Percentiles rank a stretch among this genome's conserved stretches.
These are phyloP conservation scores for Kurtzmaniella natalensis DNA, from an alignment of 1,139 yeast genomes.

Conservation along the genomic window DNA sequence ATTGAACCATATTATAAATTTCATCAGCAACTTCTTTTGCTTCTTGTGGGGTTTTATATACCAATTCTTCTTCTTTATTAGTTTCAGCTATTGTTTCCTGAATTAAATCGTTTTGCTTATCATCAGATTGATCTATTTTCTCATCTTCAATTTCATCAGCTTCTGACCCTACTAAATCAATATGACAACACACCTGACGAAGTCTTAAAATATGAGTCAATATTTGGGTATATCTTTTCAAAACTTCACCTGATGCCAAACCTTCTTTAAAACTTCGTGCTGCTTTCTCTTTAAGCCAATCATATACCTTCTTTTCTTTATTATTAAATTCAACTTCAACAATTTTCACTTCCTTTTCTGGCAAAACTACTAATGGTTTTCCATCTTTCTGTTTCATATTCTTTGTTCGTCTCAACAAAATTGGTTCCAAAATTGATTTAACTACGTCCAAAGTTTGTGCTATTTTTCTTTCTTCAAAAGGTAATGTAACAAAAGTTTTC, in stretches of 20 bases:
- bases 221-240: conserved; percentile 73
- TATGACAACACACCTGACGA: conserved; percentile 87
- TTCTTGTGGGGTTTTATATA: neutral
- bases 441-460: conserved; percentile 76
- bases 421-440: conserved; percentile 79
- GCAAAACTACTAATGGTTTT: conserved; percentile 67
- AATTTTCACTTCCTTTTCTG: conserved; percentile 68
- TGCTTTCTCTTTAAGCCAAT: conserved; percentile 68
- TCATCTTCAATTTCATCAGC: conserved; percentile 36
- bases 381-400: conserved; percentile 77
- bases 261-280: conserved; percentile 62
- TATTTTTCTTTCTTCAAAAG: conserved; percentile 71
- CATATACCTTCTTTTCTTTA: conserved; percentile 63
- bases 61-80: conserved; percentile 20
- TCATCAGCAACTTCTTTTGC: conserved; percentile 25
- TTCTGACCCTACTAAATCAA: conserved; percentile 51
- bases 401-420: conserved; percentile 81
- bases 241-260: conserved; percentile 61
- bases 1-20: conserved; percentile 20
- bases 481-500: conserved; percentile 82
- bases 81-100: conserved; percentile 13
- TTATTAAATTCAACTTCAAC: conserved; percentile 65
- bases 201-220: conserved; percentile 78
- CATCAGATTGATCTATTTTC: conserved; percentile 16
- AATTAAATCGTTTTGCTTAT: conserved; percentile 10